Evolutionary conservation across 1,284 basidiomycete genomes (phyloP).

Genomic region (Ceratobasidium sp.): DNA sequence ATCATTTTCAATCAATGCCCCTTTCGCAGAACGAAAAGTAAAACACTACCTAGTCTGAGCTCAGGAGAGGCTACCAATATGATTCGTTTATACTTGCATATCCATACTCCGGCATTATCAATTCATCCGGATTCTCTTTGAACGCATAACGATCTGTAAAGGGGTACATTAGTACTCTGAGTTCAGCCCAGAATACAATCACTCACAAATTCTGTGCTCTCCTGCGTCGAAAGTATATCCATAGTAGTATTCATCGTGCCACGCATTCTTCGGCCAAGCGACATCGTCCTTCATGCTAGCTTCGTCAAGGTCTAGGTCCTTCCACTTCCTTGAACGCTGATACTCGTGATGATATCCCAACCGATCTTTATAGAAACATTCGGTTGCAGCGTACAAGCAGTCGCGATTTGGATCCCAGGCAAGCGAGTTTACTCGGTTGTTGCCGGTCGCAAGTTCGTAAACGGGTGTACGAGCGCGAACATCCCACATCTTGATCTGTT

Average conservation of each 20-base stretch:
- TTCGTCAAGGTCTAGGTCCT: background rate
- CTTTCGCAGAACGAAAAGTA: no score
- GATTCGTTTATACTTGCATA: background rate
- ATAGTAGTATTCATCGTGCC: background rate
- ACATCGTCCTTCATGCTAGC: slow-evolving; percentile 18
- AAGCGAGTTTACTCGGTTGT: slow-evolving; percentile 29
- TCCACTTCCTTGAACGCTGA: background rate
- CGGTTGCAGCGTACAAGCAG: slow-evolving; percentile 24
- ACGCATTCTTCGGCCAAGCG: slow-evolving; percentile 15
- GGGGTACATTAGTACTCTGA: background rate
- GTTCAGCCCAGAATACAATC: background rate
- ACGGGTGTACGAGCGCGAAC: slow-evolving; percentile 27
- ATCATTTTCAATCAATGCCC: no score
- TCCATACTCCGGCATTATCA: slow-evolving; percentile 36
- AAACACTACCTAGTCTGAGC: background rate
- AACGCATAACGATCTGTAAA: slow-evolving; percentile 36
- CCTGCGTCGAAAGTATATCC: slow-evolving; percentile 22
- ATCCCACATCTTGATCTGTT: slow-evolving; percentile 42
- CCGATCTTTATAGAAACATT: slow-evolving; percentile 15
- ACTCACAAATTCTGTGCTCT: slow-evolving; percentile 28
- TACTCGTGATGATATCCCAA: slow-evolving; percentile 39
- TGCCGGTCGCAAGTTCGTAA: slow-evolving; percentile 42
- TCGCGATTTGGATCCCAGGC: slow-evolving; percentile 24
- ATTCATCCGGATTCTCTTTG: slow-evolving; percentile 34
- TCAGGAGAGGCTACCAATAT: no score